These are phyloP conservation scores for Aspergillus udagawae DNA, from an alignment of 2,329 filamentous ascomycete species.

Conservation along the genomic window DNA sequence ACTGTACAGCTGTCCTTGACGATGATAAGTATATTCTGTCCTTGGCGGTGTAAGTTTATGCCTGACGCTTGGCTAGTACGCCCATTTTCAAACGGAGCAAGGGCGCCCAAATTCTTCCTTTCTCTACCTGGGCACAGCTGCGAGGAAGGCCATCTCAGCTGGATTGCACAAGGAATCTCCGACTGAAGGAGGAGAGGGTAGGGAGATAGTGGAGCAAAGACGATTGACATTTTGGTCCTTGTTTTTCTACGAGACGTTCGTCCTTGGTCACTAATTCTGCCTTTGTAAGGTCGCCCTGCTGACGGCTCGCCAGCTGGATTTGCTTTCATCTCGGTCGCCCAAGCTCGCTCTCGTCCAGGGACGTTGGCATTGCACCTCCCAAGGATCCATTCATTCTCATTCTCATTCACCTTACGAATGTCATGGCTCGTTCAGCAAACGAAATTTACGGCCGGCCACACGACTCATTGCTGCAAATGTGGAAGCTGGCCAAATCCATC, in stretches of 20 bases:
- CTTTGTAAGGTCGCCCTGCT: neutral
- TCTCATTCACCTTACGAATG: constrained; percentile 35
- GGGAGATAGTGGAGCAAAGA: constrained; percentile 35
- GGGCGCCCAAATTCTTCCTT: constrained; percentile 44
- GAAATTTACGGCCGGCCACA: constrained; percentile 42
- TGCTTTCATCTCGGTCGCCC: constrained; percentile 44
- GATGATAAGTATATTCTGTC: constrained; percentile 40
- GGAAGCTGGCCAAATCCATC: constrained; percentile 32
- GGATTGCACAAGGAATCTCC: constrained; percentile 43
- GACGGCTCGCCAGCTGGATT: constrained; percentile 34
- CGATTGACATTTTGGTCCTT: constrained; percentile 39
- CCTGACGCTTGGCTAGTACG: constrained; percentile 25
- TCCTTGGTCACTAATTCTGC: neutral
- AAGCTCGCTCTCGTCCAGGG: constrained; percentile 36
- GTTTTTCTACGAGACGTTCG: constrained; percentile 44
- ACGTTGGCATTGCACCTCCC: constrained; percentile 35
- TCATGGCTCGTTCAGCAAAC: constrained; percentile 39
- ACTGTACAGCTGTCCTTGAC: constrained; percentile 42
- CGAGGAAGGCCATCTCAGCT: constrained; percentile 42
- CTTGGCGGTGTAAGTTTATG: too few species aligned
- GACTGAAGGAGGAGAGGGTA: constrained; percentile 23
- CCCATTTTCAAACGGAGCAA: constrained; percentile 43
- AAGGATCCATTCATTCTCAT: constrained; percentile 38
- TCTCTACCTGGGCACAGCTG: constrained; percentile 38
- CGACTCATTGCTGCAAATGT: constrained; percentile 37